A percentile compares a stretch with the other conserved stretches of the same genome.
phyloP scores from a whole-genome alignment of 1,139 yeast genomes.

The Debaryomycetaceae sp. region DNA sequence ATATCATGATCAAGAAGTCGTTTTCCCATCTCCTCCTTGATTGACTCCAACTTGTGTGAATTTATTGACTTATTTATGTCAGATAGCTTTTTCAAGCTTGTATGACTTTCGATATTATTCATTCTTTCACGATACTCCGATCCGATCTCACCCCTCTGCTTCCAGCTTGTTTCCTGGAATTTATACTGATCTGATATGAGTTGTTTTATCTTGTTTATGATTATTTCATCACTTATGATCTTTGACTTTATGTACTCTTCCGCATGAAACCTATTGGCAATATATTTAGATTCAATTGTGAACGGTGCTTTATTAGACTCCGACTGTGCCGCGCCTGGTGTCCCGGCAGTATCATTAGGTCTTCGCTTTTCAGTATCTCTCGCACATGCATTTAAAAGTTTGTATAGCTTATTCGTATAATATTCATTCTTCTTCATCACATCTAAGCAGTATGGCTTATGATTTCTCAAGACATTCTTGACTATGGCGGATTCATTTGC shows the following conservation, averaged over 20 bases:
- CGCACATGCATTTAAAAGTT: constrained; percentile 13
- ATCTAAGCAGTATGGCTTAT: constrained; percentile 12
- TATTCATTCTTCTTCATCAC: constrained; percentile 15
- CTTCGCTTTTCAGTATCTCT: constrained; percentile 3
- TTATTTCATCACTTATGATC: constrained; percentile 6
- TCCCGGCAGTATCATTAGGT: background rate
- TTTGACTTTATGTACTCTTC: constrained; percentile 10
- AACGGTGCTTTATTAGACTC: background rate
- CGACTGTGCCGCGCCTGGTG: background rate
- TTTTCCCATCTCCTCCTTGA: constrained; percentile 6
- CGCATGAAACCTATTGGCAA: constrained; percentile 21
- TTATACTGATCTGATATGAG: constrained; percentile 14
- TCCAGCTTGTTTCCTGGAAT: constrained; percentile 10
- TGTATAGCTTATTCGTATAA: constrained; percentile 16
- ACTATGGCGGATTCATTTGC: constrained; percentile 9
- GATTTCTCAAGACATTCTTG: constrained; percentile 7
- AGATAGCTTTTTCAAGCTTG: constrained; percentile 4
- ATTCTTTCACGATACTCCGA: constrained; percentile 8
- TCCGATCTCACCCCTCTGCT: constrained; percentile 10
- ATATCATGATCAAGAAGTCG: constrained; percentile 16
- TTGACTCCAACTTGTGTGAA: constrained; percentile 3
- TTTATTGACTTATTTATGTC: constrained; percentile 3
- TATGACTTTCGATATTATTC: background rate
- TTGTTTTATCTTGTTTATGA: constrained; percentile 2
- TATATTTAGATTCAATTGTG: constrained; percentile 13